phyloP scores from a whole-genome alignment of 768 basidiomycete species.

The Arthromyces matolae region DNA sequence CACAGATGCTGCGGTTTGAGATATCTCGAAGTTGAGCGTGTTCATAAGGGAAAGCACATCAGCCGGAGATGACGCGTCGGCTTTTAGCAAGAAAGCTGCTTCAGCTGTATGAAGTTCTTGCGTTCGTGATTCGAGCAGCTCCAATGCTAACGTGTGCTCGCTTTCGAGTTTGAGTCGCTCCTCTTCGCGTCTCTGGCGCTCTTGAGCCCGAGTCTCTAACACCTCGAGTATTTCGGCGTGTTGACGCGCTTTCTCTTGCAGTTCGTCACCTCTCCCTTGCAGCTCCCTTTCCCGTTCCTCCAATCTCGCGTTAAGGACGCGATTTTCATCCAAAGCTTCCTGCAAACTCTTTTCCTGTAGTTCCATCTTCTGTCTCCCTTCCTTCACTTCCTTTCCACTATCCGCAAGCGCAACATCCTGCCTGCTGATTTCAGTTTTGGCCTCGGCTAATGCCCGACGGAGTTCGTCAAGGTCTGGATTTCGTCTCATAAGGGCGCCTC shows the following conservation, averaged over 20 bases:
- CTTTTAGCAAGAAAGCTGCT: conserved; percentile 39
- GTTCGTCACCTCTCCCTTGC: no score
- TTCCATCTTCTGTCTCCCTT: conserved; percentile 12
- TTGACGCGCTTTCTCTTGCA: no score
- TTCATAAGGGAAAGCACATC: conserved; percentile 43
- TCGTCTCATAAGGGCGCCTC: neutral
- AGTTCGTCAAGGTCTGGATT: conserved; percentile 14
- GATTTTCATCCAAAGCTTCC: conserved; percentile 1
- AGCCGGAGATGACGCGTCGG: conserved; percentile 38
- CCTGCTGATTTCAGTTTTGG: conserved; percentile 9
- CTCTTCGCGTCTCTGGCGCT: conserved; percentile 8
- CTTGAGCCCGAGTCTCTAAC: no score
- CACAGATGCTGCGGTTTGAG: conserved; percentile 44
- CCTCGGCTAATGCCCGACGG: conserved; percentile 13
- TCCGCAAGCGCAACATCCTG: conserved; percentile 18
- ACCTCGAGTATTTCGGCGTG: no score
- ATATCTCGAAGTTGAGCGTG: conserved; percentile 44
- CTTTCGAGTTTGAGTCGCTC: conserved; percentile 6
- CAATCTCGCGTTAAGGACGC: conserved; percentile 9
- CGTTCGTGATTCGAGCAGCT: conserved; percentile 18
- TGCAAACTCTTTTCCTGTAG: conserved; percentile 13
- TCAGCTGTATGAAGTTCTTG: conserved; percentile 42
- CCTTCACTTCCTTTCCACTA: conserved; percentile 15
- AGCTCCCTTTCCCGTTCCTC: conserved; percentile 6
- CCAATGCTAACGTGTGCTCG: conserved; percentile 14